phyloP scores from a whole-genome alignment of 2,329 filamentous ascomycete genomes.

The Aspergillus aculeatinus region DNA sequence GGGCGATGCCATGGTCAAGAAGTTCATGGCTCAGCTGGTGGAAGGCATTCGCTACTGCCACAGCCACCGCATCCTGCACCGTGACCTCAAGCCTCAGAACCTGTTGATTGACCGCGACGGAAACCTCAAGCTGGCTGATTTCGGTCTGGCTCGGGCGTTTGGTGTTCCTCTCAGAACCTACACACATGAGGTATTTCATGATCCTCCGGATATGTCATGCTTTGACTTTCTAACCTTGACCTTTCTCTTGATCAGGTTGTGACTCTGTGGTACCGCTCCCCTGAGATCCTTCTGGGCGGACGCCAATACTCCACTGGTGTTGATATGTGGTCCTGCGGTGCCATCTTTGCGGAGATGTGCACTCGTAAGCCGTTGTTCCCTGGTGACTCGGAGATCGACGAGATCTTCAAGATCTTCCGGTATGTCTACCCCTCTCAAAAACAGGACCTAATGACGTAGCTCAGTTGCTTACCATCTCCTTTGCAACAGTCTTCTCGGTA shows the following conservation, averaged over 20 bases:
- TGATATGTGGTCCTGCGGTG: constrained; percentile 94
- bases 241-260: constrained; percentile 60
- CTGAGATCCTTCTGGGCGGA: constrained; percentile 85
- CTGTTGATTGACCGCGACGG: constrained; percentile 81
- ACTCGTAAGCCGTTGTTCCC: constrained; percentile 90
- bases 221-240: constrained; percentile 10
- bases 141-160: constrained; percentile 84
- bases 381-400: constrained; percentile 88
- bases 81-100: constrained; percentile 89
- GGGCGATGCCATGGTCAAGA: constrained; percentile 79
- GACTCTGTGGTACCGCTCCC: constrained; percentile 88
- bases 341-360: constrained; percentile 96
- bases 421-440: constrained; percentile 40
- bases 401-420: constrained; percentile 95
- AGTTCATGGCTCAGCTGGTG: constrained; percentile 87
- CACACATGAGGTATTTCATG: constrained; percentile 70
- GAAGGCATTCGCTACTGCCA: constrained; percentile 86
- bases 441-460: not conserved
- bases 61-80: constrained; percentile 80
- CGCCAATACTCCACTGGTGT: constrained; percentile 92
- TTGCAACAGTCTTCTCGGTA: constrained; percentile 67
- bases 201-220: not conserved
- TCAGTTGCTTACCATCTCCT: constrained; percentile 18
- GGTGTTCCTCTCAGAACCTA: constrained; percentile 88
- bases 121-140: constrained; percentile 88